Percentiles rank a stretch among this genome's conserved stretches.
Conservation (phyloP, 129 eudicot genomes). For the Tagetes patula region DNA sequence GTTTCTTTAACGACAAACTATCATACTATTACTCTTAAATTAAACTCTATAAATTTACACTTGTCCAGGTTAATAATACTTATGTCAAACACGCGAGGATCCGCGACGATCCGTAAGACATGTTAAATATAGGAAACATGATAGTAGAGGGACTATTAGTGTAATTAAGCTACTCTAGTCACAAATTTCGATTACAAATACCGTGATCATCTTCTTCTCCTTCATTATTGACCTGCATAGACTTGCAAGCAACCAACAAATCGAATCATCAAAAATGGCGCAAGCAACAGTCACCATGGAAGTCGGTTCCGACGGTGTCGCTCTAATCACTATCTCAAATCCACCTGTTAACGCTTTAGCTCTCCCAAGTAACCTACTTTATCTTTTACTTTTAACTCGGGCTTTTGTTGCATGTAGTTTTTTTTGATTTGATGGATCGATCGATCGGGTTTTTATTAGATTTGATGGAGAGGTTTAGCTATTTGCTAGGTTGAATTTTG, state of each 20-base stretch:
- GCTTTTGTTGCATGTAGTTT: background rate
- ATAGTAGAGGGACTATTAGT: background rate
- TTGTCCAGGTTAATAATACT: no score
- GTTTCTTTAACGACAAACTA: no score
- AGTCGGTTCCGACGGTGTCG: conserved; percentile 81
- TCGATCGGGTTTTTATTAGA: background rate
- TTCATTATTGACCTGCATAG: conserved; percentile 17
- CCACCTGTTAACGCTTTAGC: conserved; percentile 90
- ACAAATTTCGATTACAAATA: background rate
- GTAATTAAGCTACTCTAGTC: background rate
- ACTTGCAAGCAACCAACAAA: background rate
- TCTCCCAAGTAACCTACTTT: conserved; percentile 41
- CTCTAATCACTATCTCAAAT: conserved; percentile 67
- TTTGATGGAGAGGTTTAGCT: background rate
- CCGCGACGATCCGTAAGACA: no score
- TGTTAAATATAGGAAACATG: no score
- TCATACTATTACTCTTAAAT: no score
- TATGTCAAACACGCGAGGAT: no score
- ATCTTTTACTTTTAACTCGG: background rate
- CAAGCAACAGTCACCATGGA: conserved; percentile 53
- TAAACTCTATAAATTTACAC: no score
- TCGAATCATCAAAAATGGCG: conserved; percentile 41
- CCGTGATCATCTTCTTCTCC: conserved; percentile 12
- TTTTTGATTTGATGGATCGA: background rate
- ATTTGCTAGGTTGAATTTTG: background rate